Conservation (phyloP, 1,284 basidiomycete genomes). For the Kwoniella shivajii region DNA sequence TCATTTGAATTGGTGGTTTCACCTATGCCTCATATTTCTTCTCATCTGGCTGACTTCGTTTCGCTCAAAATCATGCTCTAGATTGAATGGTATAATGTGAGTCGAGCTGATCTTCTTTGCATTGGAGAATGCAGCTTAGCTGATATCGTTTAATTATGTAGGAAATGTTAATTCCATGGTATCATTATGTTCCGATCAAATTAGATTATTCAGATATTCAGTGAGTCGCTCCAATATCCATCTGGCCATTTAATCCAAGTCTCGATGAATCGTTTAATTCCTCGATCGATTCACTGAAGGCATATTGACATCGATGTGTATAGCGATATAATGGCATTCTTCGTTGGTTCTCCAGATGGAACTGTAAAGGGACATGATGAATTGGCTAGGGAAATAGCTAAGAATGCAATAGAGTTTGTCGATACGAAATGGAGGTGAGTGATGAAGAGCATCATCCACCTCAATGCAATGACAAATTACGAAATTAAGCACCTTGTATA, state of each 20-base stretch:
- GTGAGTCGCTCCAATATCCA: conserved; percentile 24
- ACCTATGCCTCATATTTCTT: background rate
- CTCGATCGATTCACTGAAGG: too few relatives aligned
- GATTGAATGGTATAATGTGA: conserved; percentile 42
- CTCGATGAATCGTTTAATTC: too few relatives aligned
- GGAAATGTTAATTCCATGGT: conserved; percentile 49
- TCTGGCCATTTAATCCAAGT: too few relatives aligned
- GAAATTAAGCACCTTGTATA: background rate
- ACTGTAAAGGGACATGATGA: conserved; percentile 45
- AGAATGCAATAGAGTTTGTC: conserved; percentile 49
- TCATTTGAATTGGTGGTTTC: background rate
- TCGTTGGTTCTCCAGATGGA: conserved; percentile 55
- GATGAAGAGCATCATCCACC: too few relatives aligned
- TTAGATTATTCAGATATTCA: conserved; percentile 52
- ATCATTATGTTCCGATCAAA: conserved; percentile 52
- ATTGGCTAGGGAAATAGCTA: conserved; percentile 53
- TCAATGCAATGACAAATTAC: too few relatives aligned
- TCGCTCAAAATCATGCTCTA: background rate
- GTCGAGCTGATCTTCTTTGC: conserved; percentile 15
- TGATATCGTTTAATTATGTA: conserved; percentile 1
- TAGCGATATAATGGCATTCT: conserved; percentile 56
- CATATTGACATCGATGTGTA: too few relatives aligned
- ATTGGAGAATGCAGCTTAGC: background rate
- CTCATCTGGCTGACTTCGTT: conserved; percentile 8
- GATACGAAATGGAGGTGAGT: conserved; percentile 50